Evolutionary conservation across 2,329 filamentous ascomycete genomes (phyloP).

Genomic region (Colletotrichum sp.): DNA sequence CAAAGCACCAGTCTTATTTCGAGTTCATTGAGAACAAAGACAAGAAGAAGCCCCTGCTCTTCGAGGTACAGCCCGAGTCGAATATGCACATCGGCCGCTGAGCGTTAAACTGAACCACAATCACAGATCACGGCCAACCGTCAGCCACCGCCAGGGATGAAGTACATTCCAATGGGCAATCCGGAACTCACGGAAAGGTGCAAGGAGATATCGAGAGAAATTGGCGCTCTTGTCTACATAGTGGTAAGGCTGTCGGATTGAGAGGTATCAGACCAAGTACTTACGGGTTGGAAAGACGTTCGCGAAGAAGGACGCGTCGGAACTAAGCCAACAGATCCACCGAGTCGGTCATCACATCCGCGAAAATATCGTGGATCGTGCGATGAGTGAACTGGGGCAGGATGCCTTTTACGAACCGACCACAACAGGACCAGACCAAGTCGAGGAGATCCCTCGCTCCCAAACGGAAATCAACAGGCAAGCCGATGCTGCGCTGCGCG

Average conservation of each 20-base stretch:
- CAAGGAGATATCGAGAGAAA: constrained; percentile 68
- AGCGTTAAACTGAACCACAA: not conserved
- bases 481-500: constrained; percentile 65
- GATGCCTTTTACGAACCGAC: constrained; percentile 20
- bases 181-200: constrained; percentile 64
- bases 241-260: constrained; percentile 51
- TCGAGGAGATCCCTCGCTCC: constrained; percentile 62
- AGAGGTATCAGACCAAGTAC: not conserved
- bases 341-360: constrained; percentile 67
- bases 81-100: not conserved
- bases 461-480: constrained; percentile 67
- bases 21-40: constrained; percentile 69
- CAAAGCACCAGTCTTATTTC: constrained; percentile 66
- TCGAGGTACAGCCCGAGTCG: constrained; percentile 51
- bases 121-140: constrained; percentile 55
- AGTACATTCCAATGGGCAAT: constrained; percentile 67
- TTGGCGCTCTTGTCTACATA: constrained; percentile 69
- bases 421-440: constrained; percentile 15
- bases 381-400: constrained; percentile 30
- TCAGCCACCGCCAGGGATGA: constrained; percentile 63
- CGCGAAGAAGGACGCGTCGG: constrained; percentile 32
- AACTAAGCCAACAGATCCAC: constrained; percentile 58
- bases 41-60: constrained; percentile 68
- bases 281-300: not conserved
- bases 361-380: constrained; percentile 63